A percentile compares a stretch with the other conserved stretches of the same genome.
These are phyloP conservation scores for Cafeteria roenbergensis DNA, from an alignment of 108 stramenopile genomes.

Conservation along the genomic window DNA sequence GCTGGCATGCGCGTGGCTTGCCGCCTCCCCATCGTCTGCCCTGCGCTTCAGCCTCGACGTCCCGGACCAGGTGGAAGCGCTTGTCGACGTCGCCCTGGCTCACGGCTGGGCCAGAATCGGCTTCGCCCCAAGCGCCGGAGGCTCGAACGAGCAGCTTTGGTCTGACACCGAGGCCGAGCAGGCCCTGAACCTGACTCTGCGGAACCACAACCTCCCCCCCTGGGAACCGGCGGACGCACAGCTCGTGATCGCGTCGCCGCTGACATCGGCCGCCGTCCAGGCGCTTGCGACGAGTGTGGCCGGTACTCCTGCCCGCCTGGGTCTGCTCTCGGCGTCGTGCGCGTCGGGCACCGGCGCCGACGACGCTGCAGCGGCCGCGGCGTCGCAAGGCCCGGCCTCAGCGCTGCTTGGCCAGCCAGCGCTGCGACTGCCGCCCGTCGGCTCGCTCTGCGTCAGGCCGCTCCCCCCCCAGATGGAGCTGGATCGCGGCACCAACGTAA, in stretches of 20 bases:
- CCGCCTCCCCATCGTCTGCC: no score
- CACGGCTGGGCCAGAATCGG: neutral
- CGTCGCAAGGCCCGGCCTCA: no score
- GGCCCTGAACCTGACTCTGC: neutral
- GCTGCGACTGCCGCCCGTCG: neutral
- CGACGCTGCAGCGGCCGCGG: neutral
- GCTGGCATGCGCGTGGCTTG: no score
- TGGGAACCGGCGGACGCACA: neutral
- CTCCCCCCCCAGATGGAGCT: neutral
- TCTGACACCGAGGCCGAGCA: neutral
- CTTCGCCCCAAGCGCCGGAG: no score
- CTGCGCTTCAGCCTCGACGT: no score
- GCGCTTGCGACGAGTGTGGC: neutral
- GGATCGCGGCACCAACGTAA: neutral
- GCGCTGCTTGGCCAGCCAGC: no score
- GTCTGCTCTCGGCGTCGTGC: neutral
- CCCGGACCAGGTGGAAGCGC: neutral
- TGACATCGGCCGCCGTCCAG: neutral
- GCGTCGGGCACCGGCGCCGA: neutral
- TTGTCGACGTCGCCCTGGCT: neutral
- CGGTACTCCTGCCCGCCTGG: neutral
- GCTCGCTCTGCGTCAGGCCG: neutral
- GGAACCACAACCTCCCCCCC: neutral
- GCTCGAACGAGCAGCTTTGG: neutral
- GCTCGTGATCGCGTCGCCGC: neutral